A percentile compares a stretch with the other conserved stretches of the same genome.
phyloP scores from a whole-genome alignment of 2,329 filamentous ascomycete genomes.

The Diaporthe aspalathi region DNA sequence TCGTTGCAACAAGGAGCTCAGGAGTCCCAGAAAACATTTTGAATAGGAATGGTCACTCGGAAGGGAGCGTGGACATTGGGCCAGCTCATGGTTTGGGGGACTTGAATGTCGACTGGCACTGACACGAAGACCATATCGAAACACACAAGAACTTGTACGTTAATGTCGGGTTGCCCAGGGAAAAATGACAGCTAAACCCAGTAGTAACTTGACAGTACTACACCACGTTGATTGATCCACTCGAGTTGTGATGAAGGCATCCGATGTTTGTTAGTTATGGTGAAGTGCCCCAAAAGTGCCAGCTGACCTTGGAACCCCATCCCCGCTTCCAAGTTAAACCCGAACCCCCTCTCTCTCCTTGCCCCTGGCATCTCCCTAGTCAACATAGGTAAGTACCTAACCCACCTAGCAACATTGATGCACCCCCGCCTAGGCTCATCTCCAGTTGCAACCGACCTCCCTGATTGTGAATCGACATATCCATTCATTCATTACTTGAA shows the following conservation, averaged over 20 bases:
- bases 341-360: not conserved
- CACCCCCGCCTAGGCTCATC: slow-evolving; percentile 7
- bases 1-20: slow-evolving; percentile 17
- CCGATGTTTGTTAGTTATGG: not conserved
- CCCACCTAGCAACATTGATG: slow-evolving; percentile 11
- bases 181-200: not conserved
- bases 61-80: not conserved
- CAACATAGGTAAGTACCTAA: no score
- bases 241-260: not conserved
- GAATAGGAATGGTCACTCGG: slow-evolving; percentile 1
- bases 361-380: slow-evolving; percentile 18
- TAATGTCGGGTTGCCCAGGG: not conserved
- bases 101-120: not conserved
- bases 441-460: not conserved
- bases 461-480: slow-evolving; percentile 27
- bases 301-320: slow-evolving; percentile 17
- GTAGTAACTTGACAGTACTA: not conserved
- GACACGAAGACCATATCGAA: not conserved
- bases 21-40: slow-evolving; percentile 12
- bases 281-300: slow-evolving; percentile 3
- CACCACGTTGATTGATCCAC: not conserved
- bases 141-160: not conserved
- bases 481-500: slow-evolving; percentile 7
- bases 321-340: slow-evolving; percentile 26
- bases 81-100: not conserved